These are phyloP conservation scores for Centrapalus pauciflorus DNA, from an alignment of 129 eudicot genomes.

Conservation along the genomic window DNA sequence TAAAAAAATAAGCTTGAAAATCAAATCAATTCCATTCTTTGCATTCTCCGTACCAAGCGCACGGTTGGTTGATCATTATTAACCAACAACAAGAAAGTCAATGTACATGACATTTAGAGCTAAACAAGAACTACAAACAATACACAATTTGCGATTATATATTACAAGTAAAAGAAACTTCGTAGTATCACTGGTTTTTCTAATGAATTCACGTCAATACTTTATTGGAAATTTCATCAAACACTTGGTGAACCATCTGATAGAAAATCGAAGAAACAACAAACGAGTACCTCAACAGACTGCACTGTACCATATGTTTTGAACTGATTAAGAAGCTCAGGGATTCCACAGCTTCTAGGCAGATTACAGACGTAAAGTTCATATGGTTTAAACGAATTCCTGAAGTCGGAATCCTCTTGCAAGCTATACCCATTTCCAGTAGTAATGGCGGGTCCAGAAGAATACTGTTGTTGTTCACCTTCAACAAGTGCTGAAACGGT, in stretches of 20 bases:
- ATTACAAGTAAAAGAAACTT: not conserved
- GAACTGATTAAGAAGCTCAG: slow-evolving; percentile 29
- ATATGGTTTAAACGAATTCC: slow-evolving; percentile 22
- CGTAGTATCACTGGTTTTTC: not conserved
- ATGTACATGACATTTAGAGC: not conserved
- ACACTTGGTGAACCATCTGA: slow-evolving; percentile 1
- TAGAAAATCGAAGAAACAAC: not conserved
- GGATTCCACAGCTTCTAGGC: slow-evolving; percentile 34
- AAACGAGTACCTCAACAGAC: slow-evolving; percentile 36
- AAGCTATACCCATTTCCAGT: slow-evolving; percentile 24
- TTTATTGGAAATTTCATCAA: slow-evolving; percentile 17
- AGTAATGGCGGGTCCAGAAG: not conserved
- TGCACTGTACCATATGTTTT: slow-evolving; percentile 39
- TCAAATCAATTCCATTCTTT: too few relatives aligned
- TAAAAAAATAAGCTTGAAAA: too few relatives aligned
- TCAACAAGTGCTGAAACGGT: slow-evolving; percentile 25
- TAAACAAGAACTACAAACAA: not conserved
- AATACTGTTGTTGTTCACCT: slow-evolving; percentile 9
- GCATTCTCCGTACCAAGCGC: too few relatives aligned
- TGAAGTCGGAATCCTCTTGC: slow-evolving; percentile 19
- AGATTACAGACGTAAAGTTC: slow-evolving; percentile 48
- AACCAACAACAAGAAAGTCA: not conserved
- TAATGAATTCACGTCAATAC: not conserved
- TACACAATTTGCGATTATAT: not conserved
- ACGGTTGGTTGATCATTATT: not conserved